Evolutionary conservation across 2,329 filamentous ascomycete genomes (phyloP).

Genomic region (Curvularia sp.): DNA sequence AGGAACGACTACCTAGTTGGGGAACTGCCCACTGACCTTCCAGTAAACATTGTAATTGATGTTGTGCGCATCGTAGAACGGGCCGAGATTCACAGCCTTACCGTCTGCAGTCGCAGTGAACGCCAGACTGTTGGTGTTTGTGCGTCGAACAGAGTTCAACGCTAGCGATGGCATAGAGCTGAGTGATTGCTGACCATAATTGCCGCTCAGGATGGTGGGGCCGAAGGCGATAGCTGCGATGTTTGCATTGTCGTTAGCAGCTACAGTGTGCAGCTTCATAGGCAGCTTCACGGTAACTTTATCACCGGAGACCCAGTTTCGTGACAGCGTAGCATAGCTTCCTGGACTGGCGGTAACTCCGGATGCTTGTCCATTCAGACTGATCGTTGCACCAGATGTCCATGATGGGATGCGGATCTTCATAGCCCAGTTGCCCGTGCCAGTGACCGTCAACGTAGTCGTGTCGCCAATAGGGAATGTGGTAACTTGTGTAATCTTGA

Average conservation of each 20-base stretch:
- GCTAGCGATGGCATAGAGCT: constrained; percentile 24
- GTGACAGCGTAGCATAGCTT: constrained; percentile 52
- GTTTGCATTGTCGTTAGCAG: constrained; percentile 57
- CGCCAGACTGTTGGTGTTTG: constrained; percentile 13
- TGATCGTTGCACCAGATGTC: constrained; percentile 51
- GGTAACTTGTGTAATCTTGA: constrained; percentile 55
- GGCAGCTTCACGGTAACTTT: constrained; percentile 55
- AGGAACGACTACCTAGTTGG: neutral
- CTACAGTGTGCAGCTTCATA: constrained; percentile 54
- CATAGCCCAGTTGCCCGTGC: constrained; percentile 46
- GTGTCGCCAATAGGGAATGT: constrained; percentile 54
- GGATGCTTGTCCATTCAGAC: constrained; percentile 51
- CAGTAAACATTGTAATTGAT: constrained; percentile 40
- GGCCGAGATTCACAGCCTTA: constrained; percentile 24
- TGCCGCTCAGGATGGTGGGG: constrained; percentile 55
- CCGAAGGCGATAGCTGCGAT: constrained; percentile 59
- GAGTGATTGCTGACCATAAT: constrained; percentile 50
- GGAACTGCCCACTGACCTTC: constrained; percentile 18
- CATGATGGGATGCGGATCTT: constrained; percentile 59
- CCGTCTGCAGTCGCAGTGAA: constrained; percentile 31
- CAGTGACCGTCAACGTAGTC: constrained; percentile 50
- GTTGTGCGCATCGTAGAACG: constrained; percentile 37
- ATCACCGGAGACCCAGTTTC: constrained; percentile 56
- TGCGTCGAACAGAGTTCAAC: constrained; percentile 24
- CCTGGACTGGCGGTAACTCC: constrained; percentile 44